A percentile compares a stretch with the other conserved stretches of the same genome.
These are phyloP conservation scores for Fusarium sp. DNA, from an alignment of 2,329 filamentous ascomycete genomes.

Conservation along the genomic window DNA sequence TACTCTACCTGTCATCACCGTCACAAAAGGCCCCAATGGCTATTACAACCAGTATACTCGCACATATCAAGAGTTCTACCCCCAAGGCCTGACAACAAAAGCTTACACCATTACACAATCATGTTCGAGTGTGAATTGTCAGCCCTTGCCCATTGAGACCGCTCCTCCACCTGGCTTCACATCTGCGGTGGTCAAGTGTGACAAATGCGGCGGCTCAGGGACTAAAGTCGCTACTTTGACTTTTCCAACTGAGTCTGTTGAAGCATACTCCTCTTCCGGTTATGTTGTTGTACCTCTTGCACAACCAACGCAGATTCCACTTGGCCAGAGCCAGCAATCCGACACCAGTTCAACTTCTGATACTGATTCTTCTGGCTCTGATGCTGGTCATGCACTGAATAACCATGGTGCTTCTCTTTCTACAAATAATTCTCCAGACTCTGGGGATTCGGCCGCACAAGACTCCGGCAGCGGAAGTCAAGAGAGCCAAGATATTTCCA, in stretches of 20 bases:
- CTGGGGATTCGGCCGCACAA: not conserved
- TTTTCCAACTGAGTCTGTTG: not conserved
- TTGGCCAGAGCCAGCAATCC: not conserved
- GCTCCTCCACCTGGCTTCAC: conserved; percentile 13
- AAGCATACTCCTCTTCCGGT: conserved; percentile 16
- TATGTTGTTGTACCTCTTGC: not conserved
- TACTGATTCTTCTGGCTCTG: not conserved
- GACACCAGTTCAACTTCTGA: not conserved
- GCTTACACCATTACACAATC: conserved; percentile 3
- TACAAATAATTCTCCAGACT: not conserved
- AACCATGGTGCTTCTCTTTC: not conserved
- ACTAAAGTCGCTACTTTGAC: conserved; percentile 4
- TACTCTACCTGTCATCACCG: not conserved
- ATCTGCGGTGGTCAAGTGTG: conserved; percentile 5
- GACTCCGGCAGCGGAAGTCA: not conserved
- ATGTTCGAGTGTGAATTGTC: not conserved
- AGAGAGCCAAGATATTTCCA: not conserved
- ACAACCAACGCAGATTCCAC: not conserved
- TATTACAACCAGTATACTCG: conserved; percentile 2
- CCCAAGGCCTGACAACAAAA: not conserved
- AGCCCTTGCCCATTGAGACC: not conserved
- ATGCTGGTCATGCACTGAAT: not conserved
- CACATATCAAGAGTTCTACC: conserved; percentile 1
- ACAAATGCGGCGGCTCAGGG: not conserved
- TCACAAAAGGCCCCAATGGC: not conserved